Conservation (phyloP, 169 alveolate species). For the Ichthyophthirius multifiliis region DNA sequence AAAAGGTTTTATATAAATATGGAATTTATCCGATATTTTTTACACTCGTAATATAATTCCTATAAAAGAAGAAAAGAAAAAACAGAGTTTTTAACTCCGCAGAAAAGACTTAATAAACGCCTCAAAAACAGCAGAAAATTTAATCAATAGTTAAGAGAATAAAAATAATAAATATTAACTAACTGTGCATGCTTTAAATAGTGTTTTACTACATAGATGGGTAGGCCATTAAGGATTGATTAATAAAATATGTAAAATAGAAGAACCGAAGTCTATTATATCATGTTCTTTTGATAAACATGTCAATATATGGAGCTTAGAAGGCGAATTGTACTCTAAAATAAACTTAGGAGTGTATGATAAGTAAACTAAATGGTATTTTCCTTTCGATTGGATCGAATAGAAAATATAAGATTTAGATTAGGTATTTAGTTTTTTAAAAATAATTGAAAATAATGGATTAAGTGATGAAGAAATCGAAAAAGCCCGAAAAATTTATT, state of each 20-base stretch:
- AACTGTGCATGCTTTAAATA: neutral
- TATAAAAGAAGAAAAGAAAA: neutral
- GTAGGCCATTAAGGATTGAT: neutral
- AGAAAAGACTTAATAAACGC: conserved; percentile 40
- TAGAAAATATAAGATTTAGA: neutral
- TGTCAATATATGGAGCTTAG: neutral
- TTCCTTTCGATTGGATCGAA: neutral
- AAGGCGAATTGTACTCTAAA: neutral
- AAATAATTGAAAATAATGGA: neutral
- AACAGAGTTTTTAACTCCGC: conserved; percentile 12
- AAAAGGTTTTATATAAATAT: neutral
- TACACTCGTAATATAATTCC: neutral
- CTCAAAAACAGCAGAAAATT: conserved; percentile 23
- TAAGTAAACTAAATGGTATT: neutral
- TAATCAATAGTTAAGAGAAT: neutral
- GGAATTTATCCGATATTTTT: conserved; percentile 5
- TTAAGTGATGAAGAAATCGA: neutral
- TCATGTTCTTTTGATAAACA: conserved; percentile 8
- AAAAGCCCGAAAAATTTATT: neutral
- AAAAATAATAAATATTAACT: neutral
- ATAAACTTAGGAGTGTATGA: neutral
- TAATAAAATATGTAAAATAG: neutral
- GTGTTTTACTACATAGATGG: neutral
- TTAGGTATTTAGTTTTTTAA: neutral
- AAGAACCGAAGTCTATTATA: neutral